phyloP scores from a whole-genome alignment of 306 rosid species.

The Biancaea sappan region DNA sequence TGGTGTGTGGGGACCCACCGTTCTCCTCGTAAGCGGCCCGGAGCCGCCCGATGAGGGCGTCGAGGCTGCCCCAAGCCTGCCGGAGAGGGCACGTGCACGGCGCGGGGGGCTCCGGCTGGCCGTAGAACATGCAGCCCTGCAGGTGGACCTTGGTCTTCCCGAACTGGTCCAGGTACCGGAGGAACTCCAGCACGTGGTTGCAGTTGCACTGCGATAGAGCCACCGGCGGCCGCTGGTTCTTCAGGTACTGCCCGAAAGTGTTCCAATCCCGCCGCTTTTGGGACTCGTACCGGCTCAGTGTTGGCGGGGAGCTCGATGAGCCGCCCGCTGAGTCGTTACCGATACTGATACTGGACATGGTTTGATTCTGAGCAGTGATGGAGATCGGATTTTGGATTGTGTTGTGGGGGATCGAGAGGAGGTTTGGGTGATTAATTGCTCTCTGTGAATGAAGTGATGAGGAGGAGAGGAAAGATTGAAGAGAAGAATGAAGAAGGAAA shows the following conservation, averaged over 20 bases:
- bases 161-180: conserved; percentile 86
- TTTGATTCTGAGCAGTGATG: too few relatives aligned
- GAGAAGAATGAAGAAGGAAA: conserved; percentile 32
- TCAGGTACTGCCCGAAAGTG: conserved; percentile 91
- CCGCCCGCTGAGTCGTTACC: too few relatives aligned
- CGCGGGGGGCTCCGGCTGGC: conserved; percentile 93
- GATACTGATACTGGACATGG: too few relatives aligned
- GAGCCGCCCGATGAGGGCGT: conserved; percentile 91
- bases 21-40: conserved; percentile 96
- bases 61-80: conserved; percentile 98
- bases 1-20: conserved; percentile 76
- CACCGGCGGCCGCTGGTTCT: conserved; percentile 85
- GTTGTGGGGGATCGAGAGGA: too few relatives aligned
- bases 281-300: conserved; percentile 90
- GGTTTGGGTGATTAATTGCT: too few relatives aligned
- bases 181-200: conserved; percentile 86
- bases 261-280: conserved; percentile 98
- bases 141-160: conserved; percentile 96
- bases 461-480: background rate
- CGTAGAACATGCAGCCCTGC: conserved; percentile 89
- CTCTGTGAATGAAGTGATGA: conserved; percentile 25
- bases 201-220: conserved; percentile 75
- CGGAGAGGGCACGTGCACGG: conserved; percentile 90
- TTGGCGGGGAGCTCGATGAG: conserved; percentile 45
- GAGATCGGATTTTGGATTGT: background rate